These are phyloP conservation scores for Huntiella omanensis DNA, from an alignment of 2,329 filamentous ascomycete genomes.

Conservation along the genomic window DNA sequence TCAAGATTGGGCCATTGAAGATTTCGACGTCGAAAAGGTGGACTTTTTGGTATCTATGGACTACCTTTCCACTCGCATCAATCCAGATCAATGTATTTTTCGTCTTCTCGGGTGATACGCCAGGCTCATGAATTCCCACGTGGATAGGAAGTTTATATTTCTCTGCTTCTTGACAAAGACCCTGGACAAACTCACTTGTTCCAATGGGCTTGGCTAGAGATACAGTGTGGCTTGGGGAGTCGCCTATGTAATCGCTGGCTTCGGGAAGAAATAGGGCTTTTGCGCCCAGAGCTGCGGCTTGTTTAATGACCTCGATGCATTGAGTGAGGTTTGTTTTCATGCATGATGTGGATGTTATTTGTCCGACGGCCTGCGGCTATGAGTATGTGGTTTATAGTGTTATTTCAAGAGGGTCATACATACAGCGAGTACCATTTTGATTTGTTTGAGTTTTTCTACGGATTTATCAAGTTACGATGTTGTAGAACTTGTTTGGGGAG, in stretches of 20 bases:
- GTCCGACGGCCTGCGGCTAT: constrained; percentile 10
- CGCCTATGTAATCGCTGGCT: constrained; percentile 73
- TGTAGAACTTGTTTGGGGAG: too few relatives aligned
- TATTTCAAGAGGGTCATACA: neutral
- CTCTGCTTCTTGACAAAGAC: constrained; percentile 50
- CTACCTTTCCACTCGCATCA: constrained; percentile 16
- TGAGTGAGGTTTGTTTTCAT: constrained; percentile 10
- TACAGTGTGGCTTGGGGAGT: constrained; percentile 46
- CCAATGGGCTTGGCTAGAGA: constrained; percentile 49
- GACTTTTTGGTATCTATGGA: constrained; percentile 57
- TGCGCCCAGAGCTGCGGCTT: constrained; percentile 7
- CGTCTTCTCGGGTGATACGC: constrained; percentile 25
- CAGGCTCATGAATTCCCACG: constrained; percentile 72
- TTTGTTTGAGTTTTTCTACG: neutral
- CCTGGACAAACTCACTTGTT: constrained; percentile 54
- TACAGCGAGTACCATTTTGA: constrained; percentile 5
- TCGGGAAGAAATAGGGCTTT: constrained; percentile 75
- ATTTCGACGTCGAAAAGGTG: constrained; percentile 63
- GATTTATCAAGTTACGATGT: too few relatives aligned
- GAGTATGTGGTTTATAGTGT: neutral
- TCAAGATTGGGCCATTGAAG: constrained; percentile 17
- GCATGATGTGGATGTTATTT: constrained; percentile 11
- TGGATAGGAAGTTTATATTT: constrained; percentile 51
- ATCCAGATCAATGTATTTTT: constrained; percentile 30
- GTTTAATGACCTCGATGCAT: constrained; percentile 4